phyloP scores from a whole-genome alignment of 176 grass and related monocot species.

The Cocos nucifera region DNA sequence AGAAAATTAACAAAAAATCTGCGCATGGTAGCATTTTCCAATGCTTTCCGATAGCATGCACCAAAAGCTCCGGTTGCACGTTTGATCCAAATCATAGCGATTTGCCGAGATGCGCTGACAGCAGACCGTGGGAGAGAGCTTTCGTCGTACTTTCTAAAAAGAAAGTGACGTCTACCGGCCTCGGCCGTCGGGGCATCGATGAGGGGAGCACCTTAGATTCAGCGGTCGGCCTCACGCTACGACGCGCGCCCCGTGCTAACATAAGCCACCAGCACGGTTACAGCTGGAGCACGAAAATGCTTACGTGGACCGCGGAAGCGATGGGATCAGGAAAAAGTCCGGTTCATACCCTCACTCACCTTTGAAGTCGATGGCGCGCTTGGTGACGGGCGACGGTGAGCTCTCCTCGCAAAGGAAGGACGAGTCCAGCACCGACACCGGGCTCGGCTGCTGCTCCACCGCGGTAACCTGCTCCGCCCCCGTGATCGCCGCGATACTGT shows the following conservation, averaged over 20 bases:
- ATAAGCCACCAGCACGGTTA: background rate
- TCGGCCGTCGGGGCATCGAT: no score
- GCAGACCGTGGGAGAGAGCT: no score
- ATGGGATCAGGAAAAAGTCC: background rate
- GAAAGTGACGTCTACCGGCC: background rate
- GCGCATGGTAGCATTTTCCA: no score
- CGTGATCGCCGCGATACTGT: slow-evolving; percentile 16
- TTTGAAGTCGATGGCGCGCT: slow-evolving; percentile 36
- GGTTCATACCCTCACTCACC: background rate
- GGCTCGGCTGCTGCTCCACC: slow-evolving; percentile 52
- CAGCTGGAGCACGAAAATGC: background rate
- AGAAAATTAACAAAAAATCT: background rate
- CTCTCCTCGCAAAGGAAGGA: slow-evolving; percentile 63
- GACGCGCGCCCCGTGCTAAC: background rate
- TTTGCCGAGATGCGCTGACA: no score
- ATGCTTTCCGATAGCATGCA: no score
- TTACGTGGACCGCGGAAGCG: no score
- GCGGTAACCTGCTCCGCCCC: slow-evolving; percentile 2
- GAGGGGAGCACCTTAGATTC: no score
- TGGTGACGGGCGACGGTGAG: slow-evolving; percentile 45
- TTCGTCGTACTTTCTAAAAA: background rate
- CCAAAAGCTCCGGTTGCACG: no score
- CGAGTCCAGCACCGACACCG: slow-evolving; percentile 82
- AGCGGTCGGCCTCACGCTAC: no score
- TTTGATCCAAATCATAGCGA: no score